phyloP scores from a whole-genome alignment of 179 eudicot genomes.

The Corrigiola litoralis region DNA sequence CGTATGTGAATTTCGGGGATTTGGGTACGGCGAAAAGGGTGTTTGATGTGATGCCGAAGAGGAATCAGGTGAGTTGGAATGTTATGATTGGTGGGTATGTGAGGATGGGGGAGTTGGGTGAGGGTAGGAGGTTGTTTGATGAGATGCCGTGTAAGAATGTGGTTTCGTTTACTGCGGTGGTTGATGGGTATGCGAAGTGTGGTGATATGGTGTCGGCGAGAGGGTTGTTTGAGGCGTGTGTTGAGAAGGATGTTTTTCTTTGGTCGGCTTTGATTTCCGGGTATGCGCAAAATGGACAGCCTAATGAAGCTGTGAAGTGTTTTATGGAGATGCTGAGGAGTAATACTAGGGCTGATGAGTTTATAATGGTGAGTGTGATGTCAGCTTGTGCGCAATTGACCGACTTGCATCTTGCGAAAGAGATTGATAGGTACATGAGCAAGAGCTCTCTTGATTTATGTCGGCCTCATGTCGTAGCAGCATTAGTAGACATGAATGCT shows the following conservation, averaged over 20 bases:
- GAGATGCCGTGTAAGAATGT: conserved; percentile 41
- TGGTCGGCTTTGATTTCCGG: conserved; percentile 67
- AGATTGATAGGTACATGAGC: conserved; percentile 48
- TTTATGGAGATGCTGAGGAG: conserved; percentile 37
- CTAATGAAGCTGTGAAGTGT: conserved; percentile 34
- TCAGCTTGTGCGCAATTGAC: conserved; percentile 66
- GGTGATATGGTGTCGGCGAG: conserved; percentile 57
- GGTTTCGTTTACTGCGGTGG: conserved; percentile 41
- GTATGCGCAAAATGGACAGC: conserved; percentile 50
- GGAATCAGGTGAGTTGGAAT: conserved; percentile 47
- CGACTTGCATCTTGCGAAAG: conserved; percentile 39
- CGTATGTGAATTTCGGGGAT: conserved; percentile 36
- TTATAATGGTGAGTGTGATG: conserved; percentile 51
- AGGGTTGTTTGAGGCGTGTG: conserved; percentile 41
- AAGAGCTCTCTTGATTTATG: conserved; percentile 30
- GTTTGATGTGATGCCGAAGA: conserved; percentile 51
- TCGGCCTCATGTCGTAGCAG: conserved; percentile 43
- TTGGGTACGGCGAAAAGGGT: conserved; percentile 31
- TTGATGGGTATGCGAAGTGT: conserved; percentile 52
- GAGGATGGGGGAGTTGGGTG: conserved; percentile 30
- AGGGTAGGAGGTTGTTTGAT: conserved; percentile 47
- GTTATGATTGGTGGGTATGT: conserved; percentile 50
- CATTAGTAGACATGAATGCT: conserved; percentile 62
- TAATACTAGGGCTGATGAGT: conserved; percentile 45
- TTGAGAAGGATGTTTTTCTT: conserved; percentile 34